Evolutionary conservation across 116 monocot genomes (phyloP).

Genomic region (Iris pallida): DNA sequence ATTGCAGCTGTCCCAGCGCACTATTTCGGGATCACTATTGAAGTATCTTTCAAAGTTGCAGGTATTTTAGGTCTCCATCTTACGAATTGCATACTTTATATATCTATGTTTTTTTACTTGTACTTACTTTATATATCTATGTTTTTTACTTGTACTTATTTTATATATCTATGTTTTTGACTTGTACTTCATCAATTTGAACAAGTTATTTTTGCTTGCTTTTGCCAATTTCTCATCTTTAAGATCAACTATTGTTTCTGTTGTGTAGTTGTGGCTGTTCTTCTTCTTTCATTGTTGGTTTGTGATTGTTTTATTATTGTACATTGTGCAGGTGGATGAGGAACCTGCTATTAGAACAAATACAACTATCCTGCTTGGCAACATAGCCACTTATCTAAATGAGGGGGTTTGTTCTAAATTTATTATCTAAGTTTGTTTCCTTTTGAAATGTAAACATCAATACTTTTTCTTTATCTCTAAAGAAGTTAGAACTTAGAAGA

Average conservation of each 20-base stretch:
- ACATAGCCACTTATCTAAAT: conserved; percentile 92
- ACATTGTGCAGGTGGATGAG: conserved; percentile 78
- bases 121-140: neutral
- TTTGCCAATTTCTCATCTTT: neutral
- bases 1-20: conserved; percentile 92
- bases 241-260: neutral
- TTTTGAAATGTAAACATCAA: neutral
- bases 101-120: neutral
- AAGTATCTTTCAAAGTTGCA: conserved; percentile 99
- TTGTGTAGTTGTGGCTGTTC: no score
- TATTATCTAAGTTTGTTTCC: neutral
- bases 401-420: conserved; percentile 69
- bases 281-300: neutral
- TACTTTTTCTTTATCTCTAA: conserved; percentile 9
- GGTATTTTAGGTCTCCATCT: conserved; percentile 27
- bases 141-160: neutral
- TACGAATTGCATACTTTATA: neutral
- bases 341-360: conserved; percentile 99
- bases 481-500: neutral
- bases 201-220: neutral
- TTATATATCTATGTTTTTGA: no score
- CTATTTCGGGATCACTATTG: conserved; percentile 86
- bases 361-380: conserved; percentile 95
- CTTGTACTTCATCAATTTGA: neutral
- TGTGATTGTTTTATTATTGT: neutral